These are phyloP conservation scores for Dictyostelium intermedium DNA, from an alignment of 78 protist genomes.

Conservation along the genomic window DNA sequence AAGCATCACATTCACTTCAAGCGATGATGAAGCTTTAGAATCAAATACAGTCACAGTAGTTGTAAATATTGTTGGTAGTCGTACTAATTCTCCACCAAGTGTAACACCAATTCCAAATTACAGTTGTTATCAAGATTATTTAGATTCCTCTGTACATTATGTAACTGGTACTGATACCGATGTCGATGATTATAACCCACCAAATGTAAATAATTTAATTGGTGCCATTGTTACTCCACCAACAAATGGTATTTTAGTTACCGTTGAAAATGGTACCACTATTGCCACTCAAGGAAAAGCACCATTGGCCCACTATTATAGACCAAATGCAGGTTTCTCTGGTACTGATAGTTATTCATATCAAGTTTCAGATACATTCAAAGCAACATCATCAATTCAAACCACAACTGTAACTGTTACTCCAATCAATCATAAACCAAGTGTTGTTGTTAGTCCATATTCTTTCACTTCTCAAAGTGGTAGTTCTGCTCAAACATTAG, in stretches of 20 bases:
- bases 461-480: background rate
- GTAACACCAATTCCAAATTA: background rate
- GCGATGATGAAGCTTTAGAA: background rate
- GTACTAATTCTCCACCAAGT: constrained; percentile 5
- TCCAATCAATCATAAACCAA: constrained; percentile 27
- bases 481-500: no score
- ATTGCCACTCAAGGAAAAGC: background rate
- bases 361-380: background rate
- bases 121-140: background rate
- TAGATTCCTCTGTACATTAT: background rate
- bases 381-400: background rate
- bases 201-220: background rate
- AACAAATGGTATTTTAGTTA: background rate
- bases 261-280: background rate
- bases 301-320: background rate
- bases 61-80: constrained; percentile 11
- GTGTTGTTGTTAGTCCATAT: background rate
- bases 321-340: constrained; percentile 22
- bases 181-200: background rate
- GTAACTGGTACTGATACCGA: constrained; percentile 17
- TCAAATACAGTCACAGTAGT: background rate
- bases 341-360: constrained; percentile 11
- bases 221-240: background rate
- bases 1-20: background rate
- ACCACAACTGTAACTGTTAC: background rate